Percentiles rank a stretch among this genome's conserved stretches.
Conservation (phyloP, 83 land plant genomes). For the Picea abies region DNA sequence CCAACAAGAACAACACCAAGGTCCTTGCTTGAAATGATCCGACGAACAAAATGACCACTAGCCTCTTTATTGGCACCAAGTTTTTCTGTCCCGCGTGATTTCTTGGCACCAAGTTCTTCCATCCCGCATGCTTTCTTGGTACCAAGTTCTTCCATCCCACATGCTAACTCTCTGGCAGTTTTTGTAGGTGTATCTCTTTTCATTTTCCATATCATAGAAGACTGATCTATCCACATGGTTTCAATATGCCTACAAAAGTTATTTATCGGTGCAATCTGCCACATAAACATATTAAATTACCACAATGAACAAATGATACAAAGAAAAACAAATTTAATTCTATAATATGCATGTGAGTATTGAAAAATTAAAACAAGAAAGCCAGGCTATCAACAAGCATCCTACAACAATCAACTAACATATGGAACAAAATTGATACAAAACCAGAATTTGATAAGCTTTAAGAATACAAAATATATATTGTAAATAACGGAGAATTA, state of each 20-base stretch:
- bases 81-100: too few relatives aligned
- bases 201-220: conserved; percentile 10
- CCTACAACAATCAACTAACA: neutral
- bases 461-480: neutral
- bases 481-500: neutral
- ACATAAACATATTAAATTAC: neutral
- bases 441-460: neutral
- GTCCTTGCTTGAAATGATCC: too few relatives aligned
- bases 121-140: too few relatives aligned
- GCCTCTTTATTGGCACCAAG: too few relatives aligned
- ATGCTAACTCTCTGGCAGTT: too few relatives aligned
- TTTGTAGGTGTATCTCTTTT: neutral
- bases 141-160: too few relatives aligned
- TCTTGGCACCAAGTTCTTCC: too few relatives aligned
- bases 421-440: neutral
- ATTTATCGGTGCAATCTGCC: conserved; percentile 55
- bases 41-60: too few relatives aligned
- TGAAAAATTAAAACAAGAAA: neutral
- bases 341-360: neutral
- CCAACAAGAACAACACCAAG: too few relatives aligned
- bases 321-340: neutral
- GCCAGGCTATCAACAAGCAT: neutral
- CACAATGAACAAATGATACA: neutral
- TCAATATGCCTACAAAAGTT: conserved; percentile 47
- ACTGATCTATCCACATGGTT: conserved; percentile 35